Evolutionary conservation across 305 asterid genomes (phyloP), one percentile per base, ranked within the genome.

Genomic region (Lippia alba): DNA sequence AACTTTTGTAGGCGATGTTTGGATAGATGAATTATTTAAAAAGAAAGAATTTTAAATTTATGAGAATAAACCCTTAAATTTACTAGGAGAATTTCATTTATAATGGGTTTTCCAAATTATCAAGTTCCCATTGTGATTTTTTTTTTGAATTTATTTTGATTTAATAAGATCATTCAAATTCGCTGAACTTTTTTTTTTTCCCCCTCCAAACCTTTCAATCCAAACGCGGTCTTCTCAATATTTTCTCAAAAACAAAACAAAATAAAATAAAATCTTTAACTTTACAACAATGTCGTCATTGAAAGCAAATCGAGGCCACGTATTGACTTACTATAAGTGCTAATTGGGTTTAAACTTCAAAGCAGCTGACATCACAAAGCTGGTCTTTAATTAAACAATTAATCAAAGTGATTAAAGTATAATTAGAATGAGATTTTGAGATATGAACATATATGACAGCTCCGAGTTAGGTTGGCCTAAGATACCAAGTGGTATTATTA

Each of bases 351-450:
- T 3, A 10, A 39, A 48, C 30, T 4, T 9, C 8, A 10, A 39
- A 48, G 45, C 30, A 53, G 34, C 48, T 66, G 33, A 66, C 70
- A 34, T 66, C 70, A 66, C 50, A 15, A 16, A 50, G 34, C 60
- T 1, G 60, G 7, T 12, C 40, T 41, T 39, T 62, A 61, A 9
- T 61, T 61, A 61, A 15, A 61, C 2, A 61, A 61, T 61, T 15
- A 61, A n/a, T 18, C 8, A 64, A 46, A 45, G 9, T 58, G 51
- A 49, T 66, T 30, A 51, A 41, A 24, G 3, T 24, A 41, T 33
- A 40, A 19, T n/a, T 44, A 41, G n/a, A 61, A 15, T 16, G 34
- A 50, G 70, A 66, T 66, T 51, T 51, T 34, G 3, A 8, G n/a
- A 48, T 32, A 61, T 17, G 46, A 33, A 6, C 68, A 18, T 46